A percentile compares a stretch with the other conserved stretches of the same genome.
These are phyloP conservation scores for Coniochaeta ligniaria DNA, from an alignment of 2,329 filamentous ascomycete genomes.

Conservation along the genomic window DNA sequence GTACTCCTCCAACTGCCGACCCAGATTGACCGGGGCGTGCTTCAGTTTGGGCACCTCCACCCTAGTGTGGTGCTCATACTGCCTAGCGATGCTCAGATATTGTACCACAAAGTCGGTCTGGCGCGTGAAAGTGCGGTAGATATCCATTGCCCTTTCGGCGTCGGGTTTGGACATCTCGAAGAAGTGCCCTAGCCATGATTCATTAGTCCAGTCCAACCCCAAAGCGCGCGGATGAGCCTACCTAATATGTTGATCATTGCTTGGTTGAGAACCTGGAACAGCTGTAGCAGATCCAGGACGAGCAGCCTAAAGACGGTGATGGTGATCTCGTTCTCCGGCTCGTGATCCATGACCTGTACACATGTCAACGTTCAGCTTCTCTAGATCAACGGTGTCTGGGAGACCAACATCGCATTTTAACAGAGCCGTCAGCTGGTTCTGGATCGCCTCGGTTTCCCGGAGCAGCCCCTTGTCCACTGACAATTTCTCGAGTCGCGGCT, in stretches of 20 bases:
- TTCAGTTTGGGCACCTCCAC: constrained; percentile 95
- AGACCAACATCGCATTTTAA: constrained; percentile 78
- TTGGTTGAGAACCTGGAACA: constrained; percentile 95
- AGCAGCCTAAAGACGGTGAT: constrained; percentile 88
- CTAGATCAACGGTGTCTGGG: neutral
- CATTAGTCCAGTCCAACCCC: constrained; percentile 9
- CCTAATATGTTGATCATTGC: constrained; percentile 94
- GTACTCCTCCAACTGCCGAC: constrained; percentile 87
- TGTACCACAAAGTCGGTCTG: constrained; percentile 91
- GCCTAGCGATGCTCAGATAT: constrained; percentile 78
- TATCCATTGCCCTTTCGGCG: constrained; percentile 81
- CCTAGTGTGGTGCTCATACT: constrained; percentile 86
- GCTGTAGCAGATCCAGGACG: constrained; percentile 78
- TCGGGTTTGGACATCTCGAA: constrained; percentile 97
- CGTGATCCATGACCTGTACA: constrained; percentile 65
- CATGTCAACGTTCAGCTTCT: neutral
- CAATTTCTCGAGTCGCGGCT: constrained; percentile 76
- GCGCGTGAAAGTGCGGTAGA: constrained; percentile 86
- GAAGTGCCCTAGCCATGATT: constrained; percentile 64
- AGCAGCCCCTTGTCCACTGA: constrained; percentile 87
- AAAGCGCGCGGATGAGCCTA: constrained; percentile 31
- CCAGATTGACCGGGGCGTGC: constrained; percentile 88
- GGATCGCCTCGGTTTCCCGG: constrained; percentile 84
- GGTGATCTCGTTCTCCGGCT: constrained; percentile 94
- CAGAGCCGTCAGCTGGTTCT: constrained; percentile 78